phyloP scores from a whole-genome alignment of 768 basidiomycete genomes.

The Collybia sp. region DNA sequence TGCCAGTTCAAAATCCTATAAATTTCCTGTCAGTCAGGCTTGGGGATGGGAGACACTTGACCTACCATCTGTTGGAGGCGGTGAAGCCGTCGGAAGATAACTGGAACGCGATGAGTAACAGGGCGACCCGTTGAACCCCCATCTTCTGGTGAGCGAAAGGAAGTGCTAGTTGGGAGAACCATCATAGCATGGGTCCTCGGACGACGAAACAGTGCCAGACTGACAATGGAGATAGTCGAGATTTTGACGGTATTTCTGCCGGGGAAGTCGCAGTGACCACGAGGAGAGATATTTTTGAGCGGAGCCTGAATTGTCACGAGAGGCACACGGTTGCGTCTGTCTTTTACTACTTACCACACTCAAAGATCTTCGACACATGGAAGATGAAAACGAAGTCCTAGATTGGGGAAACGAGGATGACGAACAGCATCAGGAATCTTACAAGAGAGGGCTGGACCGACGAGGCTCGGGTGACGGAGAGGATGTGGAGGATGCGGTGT shows the following conservation, averaged over 20 bases:
- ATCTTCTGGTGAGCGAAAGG: conserved; percentile 32
- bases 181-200: conserved; percentile 26
- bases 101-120: conserved; percentile 58
- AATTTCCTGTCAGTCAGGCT: conserved; percentile 2
- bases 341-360: conserved; percentile 8
- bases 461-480: conserved; percentile 36
- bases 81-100: conserved; percentile 76
- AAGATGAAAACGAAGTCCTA: conserved; percentile 62
- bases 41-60: not conserved
- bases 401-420: conserved; percentile 62
- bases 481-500: conserved; percentile 55
- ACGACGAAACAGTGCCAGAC: conserved; percentile 35
- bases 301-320: conserved; percentile 10
- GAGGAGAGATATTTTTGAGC: conserved; percentile 10
- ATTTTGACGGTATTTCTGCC: conserved; percentile 2
- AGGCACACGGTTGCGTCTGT: conserved; percentile 9
- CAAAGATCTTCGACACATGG: conserved; percentile 34
- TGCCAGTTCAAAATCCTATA: conserved; percentile 92
- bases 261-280: conserved; percentile 13
- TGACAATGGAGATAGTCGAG: conserved; percentile 4
- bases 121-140: conserved; percentile 27
- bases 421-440: conserved; percentile 23
- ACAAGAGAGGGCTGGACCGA: conserved; percentile 12
- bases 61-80: conserved; percentile 86
- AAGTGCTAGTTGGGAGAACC: conserved; percentile 34